A percentile compares a stretch with the other conserved stretches of the same genome.
phyloP scores from a whole-genome alignment of 495 filamentous ascomycete genomes.

The Ascodesmis nigricans region DNA sequence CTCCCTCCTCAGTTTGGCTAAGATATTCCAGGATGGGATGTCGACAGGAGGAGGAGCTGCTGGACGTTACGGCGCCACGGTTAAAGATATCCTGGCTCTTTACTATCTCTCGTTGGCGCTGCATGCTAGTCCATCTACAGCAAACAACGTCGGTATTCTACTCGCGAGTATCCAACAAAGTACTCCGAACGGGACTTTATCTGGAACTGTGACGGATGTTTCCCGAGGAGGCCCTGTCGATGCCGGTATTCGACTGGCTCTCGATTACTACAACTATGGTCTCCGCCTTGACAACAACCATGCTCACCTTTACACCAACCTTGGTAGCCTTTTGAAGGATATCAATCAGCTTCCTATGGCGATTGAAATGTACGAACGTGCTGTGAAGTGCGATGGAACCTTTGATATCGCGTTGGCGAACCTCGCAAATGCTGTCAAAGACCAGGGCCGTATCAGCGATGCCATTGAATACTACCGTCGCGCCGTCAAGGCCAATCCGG shows the following conservation, averaged over 20 bases:
- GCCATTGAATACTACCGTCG: constrained; percentile 81
- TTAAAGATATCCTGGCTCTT: constrained; percentile 81
- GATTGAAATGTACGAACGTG: constrained; percentile 93
- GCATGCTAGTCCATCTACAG: constrained; percentile 89
- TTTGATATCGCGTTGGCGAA: constrained; percentile 98
- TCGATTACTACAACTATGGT: constrained; percentile 90
- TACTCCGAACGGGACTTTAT: constrained; percentile 23
- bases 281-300: constrained; percentile 66
- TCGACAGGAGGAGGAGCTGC: constrained; percentile 43
- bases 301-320: constrained; percentile 94
- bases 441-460: constrained; percentile 77
- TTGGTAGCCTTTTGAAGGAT: constrained; percentile 89
- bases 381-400: constrained; percentile 68
- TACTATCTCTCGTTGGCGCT: constrained; percentile 93
- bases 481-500: constrained; percentile 73
- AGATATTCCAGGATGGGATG: constrained; percentile 99
- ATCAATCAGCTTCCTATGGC: constrained; percentile 80
- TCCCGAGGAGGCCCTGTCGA: constrained; percentile 48
- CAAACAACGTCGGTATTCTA: constrained; percentile 95
- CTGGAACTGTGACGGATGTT: constrained; percentile 34
- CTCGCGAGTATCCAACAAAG: constrained; percentile 75
- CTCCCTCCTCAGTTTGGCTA: constrained; percentile 78
- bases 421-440: constrained; percentile 93
- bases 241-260: constrained; percentile 67
- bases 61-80: constrained; percentile 41